Evolutionary conservation across 1,284 basidiomycete species (phyloP).

Genomic region (Peniophora sp.): DNA sequence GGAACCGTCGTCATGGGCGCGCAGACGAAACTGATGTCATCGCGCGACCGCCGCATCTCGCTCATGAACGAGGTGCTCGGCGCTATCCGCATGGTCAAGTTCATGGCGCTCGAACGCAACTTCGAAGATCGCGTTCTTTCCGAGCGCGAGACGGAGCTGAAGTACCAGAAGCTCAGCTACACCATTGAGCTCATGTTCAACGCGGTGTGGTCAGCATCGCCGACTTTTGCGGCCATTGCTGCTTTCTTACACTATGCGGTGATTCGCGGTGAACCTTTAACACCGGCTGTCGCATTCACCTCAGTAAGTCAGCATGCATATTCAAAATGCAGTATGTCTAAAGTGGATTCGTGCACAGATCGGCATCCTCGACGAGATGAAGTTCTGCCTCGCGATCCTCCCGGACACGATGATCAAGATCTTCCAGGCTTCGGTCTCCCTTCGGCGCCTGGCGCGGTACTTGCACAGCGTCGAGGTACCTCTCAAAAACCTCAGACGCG

Average conservation of each 20-base stretch:
- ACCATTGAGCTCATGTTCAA: conserved; percentile 55
- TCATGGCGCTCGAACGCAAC: conserved; percentile 75
- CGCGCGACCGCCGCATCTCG: conserved; percentile 80
- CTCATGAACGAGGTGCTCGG: conserved; percentile 82
- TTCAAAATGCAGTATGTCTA: no score
- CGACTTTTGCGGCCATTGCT: conserved; percentile 40
- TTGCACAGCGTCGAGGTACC: no score
- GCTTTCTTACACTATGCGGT: conserved; percentile 61
- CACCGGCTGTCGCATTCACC: no score
- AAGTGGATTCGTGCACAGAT: no score
- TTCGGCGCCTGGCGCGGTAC: no score
- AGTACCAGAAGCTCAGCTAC: conserved; percentile 52
- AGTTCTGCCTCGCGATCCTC: no score
- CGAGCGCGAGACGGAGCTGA: conserved; percentile 52
- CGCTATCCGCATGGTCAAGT: conserved; percentile 78
- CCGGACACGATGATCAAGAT: no score
- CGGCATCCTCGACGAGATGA: no score
- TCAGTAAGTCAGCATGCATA: no score
- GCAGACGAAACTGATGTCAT: conserved; percentile 62
- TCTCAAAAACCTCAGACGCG: no score
- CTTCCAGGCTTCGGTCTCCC: no score
- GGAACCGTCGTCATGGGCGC: conserved; percentile 58
- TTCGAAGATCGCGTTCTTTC: conserved; percentile 61
- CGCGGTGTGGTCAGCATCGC: conserved; percentile 60
- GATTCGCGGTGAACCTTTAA: conserved; percentile 26